A percentile compares a stretch with the other conserved stretches of the same genome.
These are phyloP conservation scores for Pigoraptor vietnamica DNA, from an alignment of 78 protist genomes.

Conservation along the genomic window DNA sequence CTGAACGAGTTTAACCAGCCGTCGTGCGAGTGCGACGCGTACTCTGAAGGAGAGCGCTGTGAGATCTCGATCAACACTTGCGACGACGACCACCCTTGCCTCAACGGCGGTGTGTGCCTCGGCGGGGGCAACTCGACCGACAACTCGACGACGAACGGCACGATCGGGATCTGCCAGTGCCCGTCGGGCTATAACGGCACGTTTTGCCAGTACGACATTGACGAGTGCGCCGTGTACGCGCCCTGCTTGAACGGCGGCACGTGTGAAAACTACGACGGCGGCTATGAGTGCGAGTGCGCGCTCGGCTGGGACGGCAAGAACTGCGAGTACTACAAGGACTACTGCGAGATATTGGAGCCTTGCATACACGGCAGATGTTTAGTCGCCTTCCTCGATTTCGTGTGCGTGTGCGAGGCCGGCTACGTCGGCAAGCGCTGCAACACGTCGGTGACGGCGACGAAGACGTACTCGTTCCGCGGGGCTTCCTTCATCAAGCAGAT, in stretches of 20 bases:
- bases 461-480: background rate
- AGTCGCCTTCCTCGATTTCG: background rate
- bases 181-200: background rate
- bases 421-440: background rate
- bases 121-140: background rate
- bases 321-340: background rate
- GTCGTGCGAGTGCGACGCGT: background rate
- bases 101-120: background rate
- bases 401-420: background rate
- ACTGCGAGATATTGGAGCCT: background rate
- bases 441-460: background rate
- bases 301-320: background rate
- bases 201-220: background rate
- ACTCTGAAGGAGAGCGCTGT: background rate
- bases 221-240: background rate
- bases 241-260: conserved; percentile 14
- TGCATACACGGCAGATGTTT: background rate
- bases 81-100: background rate
- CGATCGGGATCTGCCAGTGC: background rate
- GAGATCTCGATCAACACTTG: background rate
- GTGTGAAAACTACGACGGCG: background rate
- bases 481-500: background rate
- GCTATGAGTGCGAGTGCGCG: background rate
- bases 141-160: background rate
- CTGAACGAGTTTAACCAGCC: background rate